These are phyloP conservation scores for Asterionellopsis glacialis DNA, from an alignment of 108 stramenopile species.

Conservation along the genomic window DNA sequence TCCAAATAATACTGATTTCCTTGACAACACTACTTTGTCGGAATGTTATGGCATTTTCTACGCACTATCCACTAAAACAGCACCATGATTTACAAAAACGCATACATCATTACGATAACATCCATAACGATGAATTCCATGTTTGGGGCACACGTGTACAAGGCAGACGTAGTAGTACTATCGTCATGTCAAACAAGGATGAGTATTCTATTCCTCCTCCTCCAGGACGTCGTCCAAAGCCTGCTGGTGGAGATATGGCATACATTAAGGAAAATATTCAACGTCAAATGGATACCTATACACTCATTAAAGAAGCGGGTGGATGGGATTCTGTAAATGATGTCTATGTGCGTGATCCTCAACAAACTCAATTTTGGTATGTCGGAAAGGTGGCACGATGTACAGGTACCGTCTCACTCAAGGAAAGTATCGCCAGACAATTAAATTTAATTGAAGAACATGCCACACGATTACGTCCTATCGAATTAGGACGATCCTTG, in stretches of 20 bases:
- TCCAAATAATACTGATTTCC: too few species aligned
- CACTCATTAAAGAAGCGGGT: slow-evolving; percentile 51
- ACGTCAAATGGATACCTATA: slow-evolving; percentile 57
- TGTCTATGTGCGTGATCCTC: slow-evolving; percentile 66
- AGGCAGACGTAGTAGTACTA: too few species aligned
- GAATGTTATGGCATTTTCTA: too few species aligned
- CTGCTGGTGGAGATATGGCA: slow-evolving; percentile 69
- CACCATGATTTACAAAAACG: too few species aligned
- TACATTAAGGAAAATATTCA: slow-evolving; percentile 65
- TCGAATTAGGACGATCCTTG: slow-evolving; percentile 57
- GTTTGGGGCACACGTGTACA: too few species aligned
- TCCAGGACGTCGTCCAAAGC: slow-evolving; percentile 14
- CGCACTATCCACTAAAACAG: too few species aligned
- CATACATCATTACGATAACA: too few species aligned
- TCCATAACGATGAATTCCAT: too few species aligned
- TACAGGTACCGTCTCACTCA: slow-evolving; percentile 60
- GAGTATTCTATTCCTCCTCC: neutral
- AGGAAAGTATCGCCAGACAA: slow-evolving; percentile 56
- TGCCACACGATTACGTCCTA: slow-evolving; percentile 59
- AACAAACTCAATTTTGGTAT: slow-evolving; percentile 61
- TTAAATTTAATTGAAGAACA: slow-evolving; percentile 79
- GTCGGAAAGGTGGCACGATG: slow-evolving; percentile 77
- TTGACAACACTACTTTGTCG: too few species aligned
- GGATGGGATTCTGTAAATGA: slow-evolving; percentile 66
- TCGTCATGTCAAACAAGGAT: too few species aligned